Conservation (phyloP, 306 rosid genomes). For the Trifolium subterraneum region DNA sequence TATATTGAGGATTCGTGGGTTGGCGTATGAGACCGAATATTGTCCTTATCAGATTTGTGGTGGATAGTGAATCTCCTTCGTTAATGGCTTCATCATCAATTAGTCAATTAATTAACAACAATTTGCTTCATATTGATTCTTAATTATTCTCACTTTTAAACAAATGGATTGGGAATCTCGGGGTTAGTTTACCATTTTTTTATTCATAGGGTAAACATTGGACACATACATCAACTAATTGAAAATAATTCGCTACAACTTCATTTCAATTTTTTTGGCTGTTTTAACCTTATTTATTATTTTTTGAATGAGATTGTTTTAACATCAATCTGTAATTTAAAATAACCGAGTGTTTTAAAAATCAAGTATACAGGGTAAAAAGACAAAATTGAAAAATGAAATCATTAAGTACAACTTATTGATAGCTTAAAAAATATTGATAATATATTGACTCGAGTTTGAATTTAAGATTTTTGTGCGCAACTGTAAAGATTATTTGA, state of each 20-base stretch:
- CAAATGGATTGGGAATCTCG: slow-evolving; percentile 39
- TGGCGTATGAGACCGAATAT: slow-evolving; percentile 22
- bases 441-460: too few relatives aligned
- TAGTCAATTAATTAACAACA: slow-evolving; percentile 6
- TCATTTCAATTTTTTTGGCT: neutral
- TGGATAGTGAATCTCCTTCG: slow-evolving; percentile 34
- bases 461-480: too few relatives aligned
- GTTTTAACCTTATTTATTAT: too few relatives aligned
- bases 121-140: slow-evolving; percentile 35
- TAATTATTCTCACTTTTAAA: slow-evolving; percentile 35
- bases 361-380: too few relatives aligned
- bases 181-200: slow-evolving; percentile 2
- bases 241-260: neutral
- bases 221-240: neutral
- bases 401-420: too few relatives aligned
- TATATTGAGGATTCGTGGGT: slow-evolving; percentile 31
- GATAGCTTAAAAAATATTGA: too few relatives aligned
- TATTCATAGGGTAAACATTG: neutral
- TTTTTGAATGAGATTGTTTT: too few relatives aligned
- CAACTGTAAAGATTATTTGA: too few relatives aligned
- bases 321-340: too few relatives aligned
- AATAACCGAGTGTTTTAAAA: too few relatives aligned
- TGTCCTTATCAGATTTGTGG: slow-evolving; percentile 36
- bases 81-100: slow-evolving; percentile 34
- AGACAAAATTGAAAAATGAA: too few relatives aligned